A percentile compares a stretch with the other conserved stretches of the same genome.
phyloP scores from a whole-genome alignment of 305 asterid species.

The Solanum hybrid region DNA sequence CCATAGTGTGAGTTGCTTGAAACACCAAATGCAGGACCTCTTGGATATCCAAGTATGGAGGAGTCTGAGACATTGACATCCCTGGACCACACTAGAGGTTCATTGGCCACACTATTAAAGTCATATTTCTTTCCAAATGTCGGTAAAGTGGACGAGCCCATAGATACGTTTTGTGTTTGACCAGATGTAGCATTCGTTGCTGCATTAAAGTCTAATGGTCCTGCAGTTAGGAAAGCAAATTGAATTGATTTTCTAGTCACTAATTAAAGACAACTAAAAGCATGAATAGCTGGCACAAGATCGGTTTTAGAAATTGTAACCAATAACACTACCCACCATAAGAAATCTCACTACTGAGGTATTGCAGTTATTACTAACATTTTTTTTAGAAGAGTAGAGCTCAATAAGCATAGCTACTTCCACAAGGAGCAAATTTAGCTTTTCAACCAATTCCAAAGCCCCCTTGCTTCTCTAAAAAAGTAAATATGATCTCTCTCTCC shows the following conservation, averaged over 20 bases:
- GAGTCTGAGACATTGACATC: not conserved
- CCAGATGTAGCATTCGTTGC: not conserved
- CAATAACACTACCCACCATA: not conserved
- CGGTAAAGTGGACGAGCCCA: not conserved
- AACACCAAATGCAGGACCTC: not conserved
- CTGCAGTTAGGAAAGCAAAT: not conserved
- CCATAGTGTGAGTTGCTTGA: not conserved
- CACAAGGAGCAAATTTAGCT: not conserved
- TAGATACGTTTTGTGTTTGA: not conserved
- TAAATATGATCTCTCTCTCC: not conserved
- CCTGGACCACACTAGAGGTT: not conserved
- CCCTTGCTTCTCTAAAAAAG: not conserved
- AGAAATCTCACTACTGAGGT: not conserved
- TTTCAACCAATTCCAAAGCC: not conserved
- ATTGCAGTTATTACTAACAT: not conserved
- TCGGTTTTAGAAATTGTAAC: not conserved
- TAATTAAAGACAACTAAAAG: not conserved
- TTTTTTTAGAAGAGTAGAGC: not conserved
- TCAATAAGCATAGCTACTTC: not conserved
- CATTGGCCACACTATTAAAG: not conserved
- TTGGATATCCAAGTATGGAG: not conserved
- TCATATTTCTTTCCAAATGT: not conserved
- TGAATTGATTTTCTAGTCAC: not conserved
- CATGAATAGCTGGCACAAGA: not conserved
- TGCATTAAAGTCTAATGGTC: not conserved